A percentile compares a stretch with the other conserved stretches of the same genome.
phyloP scores from a whole-genome alignment of 495 filamentous ascomycete genomes.

The Talaromyces thailandensis region DNA sequence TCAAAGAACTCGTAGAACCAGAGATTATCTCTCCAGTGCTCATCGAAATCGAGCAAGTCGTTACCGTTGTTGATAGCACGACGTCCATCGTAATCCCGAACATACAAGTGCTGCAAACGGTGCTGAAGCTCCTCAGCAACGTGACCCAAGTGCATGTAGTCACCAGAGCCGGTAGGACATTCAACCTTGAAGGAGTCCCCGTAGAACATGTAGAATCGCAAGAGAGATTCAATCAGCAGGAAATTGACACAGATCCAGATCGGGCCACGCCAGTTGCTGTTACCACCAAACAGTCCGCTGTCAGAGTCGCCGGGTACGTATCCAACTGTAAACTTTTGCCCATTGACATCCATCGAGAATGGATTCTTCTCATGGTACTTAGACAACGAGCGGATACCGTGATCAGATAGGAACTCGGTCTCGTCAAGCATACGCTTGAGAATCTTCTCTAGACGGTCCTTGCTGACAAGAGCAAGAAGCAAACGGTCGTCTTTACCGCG shows the following conservation, averaged over 20 bases:
- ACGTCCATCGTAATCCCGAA: constrained; percentile 70
- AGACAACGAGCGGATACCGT: constrained; percentile 90
- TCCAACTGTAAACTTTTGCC: constrained; percentile 75
- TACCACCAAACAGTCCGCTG: constrained; percentile 87
- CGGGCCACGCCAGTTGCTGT: constrained; percentile 93
- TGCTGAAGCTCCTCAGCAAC: constrained; percentile 97
- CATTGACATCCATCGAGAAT: constrained; percentile 93
- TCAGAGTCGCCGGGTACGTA: constrained; percentile 94
- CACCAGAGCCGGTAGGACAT: constrained; percentile 87
- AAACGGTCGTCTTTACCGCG: constrained; percentile 84
- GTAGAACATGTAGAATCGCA: constrained; percentile 93
- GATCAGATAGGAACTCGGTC: constrained; percentile 80
- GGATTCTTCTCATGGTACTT: constrained; percentile 85
- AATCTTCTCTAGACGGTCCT: constrained; percentile 78
- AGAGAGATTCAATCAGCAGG: constrained; percentile 82
- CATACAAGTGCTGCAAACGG: constrained; percentile 85
- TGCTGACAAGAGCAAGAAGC: constrained; percentile 78
- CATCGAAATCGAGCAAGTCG: constrained; percentile 79
- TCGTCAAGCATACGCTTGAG: constrained; percentile 88
- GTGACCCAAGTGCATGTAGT: constrained; percentile 91
- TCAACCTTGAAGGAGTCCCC: constrained; percentile 81
- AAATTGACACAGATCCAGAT: constrained; percentile 98
- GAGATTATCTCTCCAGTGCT: constrained; percentile 84
- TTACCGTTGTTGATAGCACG: constrained; percentile 77
- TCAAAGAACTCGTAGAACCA: constrained; percentile 99